Evolutionary conservation across 1,139 yeast genomes (phyloP), one percentile per base, ranked within the genome.

Genomic region (Saccharomyces pastorianus): DNA sequence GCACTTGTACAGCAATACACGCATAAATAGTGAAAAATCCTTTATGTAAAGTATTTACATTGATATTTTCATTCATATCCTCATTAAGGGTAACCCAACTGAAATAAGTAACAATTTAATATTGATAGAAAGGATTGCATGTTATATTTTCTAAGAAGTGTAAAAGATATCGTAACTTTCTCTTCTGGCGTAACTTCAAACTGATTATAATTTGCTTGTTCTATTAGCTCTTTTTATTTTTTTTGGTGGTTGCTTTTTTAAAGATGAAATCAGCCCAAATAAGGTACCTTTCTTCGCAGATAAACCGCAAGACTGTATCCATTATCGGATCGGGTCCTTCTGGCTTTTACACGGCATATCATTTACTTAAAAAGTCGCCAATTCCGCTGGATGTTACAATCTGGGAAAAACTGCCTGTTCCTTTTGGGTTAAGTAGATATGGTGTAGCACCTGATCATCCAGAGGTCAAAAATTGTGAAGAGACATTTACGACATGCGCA

Each of bases 391-490:
- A 78, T 55, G 72, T 84, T 11, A 86, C 84, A 57, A 73, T 86
- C 61, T 90, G 84, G 73, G 99, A 93, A 64, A 77, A 83, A 56
- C 73, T 85, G 42, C 96, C 98, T 0, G 84, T 91, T 2, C 99
- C 99, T 0, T 93, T 80, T 71, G 99, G 99, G 0, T 75, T 93
- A 42, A 84, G 93, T 50, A 72, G 99, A 47, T 91, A 82, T 66
- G 99, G 99, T 1, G 98, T 93, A n/a, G 98, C 99, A 0, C 99
- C 99, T 1, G 99, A 93, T 71, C 99, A 93, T 69, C 96, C 97
- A 0, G 99, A 93, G 65, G 98, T 93, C 42, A 93, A 93, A 68
- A 84, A 83, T 58, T 86, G 95, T 64, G 90, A 89, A 68, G 95
- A 87, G 26, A 84, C 90, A 54, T 84, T 95, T 66, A 78, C 78